Percentiles rank a stretch among this genome's conserved stretches.
These are phyloP conservation scores for Cinnamomum chago DNA, from an alignment of 164 flowering plant species.

Conservation along the genomic window DNA sequence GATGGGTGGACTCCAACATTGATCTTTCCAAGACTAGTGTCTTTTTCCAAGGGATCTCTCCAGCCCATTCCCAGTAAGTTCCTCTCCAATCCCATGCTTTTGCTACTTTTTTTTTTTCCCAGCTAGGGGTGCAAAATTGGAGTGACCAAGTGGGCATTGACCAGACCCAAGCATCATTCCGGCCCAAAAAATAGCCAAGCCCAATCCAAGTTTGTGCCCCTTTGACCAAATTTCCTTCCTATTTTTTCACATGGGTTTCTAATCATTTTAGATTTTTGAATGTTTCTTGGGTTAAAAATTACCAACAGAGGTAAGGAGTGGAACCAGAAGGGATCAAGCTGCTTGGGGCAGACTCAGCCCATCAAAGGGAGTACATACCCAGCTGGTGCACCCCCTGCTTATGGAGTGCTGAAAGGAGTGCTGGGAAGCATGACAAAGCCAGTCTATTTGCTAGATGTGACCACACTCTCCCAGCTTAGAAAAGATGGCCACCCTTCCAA, in stretches of 20 bases:
- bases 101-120: no score
- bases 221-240: no score
- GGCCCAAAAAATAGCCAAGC: no score
- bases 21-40: conserved; percentile 61
- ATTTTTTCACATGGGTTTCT: no score
- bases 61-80: conserved; percentile 66
- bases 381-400: conserved; percentile 47
- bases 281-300: no score
- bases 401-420: conserved; percentile 42
- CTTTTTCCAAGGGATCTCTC: conserved; percentile 87
- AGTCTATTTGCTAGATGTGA: conserved; percentile 69
- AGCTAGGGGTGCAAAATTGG: no score
- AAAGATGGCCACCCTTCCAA: conserved; percentile 78
- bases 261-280: no score
- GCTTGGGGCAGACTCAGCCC: conserved; percentile 52
- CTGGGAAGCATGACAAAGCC: conserved; percentile 43
- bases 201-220: no score
- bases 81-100: neutral
- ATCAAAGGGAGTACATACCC: conserved; percentile 65
- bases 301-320: conserved; percentile 57
- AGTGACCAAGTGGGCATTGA: no score
- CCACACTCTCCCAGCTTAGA: conserved; percentile 67
- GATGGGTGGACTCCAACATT: conserved; percentile 66
- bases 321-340: conserved; percentile 38
- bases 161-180: no score